Evolutionary conservation across 2,329 filamentous ascomycete genomes (phyloP), one percentile per base, ranked within the genome.

Genomic region (Stemphylium vesicarium): DNA sequence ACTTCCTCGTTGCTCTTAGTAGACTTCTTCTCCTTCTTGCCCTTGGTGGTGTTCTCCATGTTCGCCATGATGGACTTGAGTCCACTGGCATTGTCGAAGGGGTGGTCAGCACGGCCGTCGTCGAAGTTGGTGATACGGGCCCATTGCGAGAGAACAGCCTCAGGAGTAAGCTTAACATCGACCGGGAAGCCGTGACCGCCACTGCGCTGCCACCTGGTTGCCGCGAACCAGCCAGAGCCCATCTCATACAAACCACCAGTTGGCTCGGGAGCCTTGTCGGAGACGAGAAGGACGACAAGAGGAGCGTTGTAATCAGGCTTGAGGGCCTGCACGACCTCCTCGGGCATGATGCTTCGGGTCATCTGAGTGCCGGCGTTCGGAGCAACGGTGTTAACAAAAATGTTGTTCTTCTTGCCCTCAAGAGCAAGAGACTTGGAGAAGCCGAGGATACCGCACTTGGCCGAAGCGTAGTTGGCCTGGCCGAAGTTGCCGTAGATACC

Each of bases 401-500:
- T 98, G 83, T 97, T 96, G 84, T 99, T 92, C 83, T 98, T 98
- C 73, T 85, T 85, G 69, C 95, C 95, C 80, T 99, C 95, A 44
- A 95, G 84, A 46, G 95, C 95, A 50, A 99, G 85, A 45, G 95
- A 91, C 67, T 92, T 90, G 36, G 93, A 96, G 82, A 99, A 92
- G 58, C 95, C 95, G 37, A 99, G 88, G 64, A 99, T 98, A 79
- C 91, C 95, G 65, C 60, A 75, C 63, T 77, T 78, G 36, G 79
- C 74, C 41, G 94, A 91, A 59, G 95, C 85, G 78, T 99, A 99
- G 84, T 99, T 99, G 71, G 94, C 91, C 80, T 99, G 95, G 60
- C 95, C 95, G 75, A 99, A 99, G 85, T 97, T 99, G 68, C 95
- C 95, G 76, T 99, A 99, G 77, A 99, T 96, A 78, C 95, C 95